Evolutionary conservation across 176 grass and related monocot species (phyloP), one percentile per base, ranked within the genome.

Genomic region (Rhynchospora pubera): DNA sequence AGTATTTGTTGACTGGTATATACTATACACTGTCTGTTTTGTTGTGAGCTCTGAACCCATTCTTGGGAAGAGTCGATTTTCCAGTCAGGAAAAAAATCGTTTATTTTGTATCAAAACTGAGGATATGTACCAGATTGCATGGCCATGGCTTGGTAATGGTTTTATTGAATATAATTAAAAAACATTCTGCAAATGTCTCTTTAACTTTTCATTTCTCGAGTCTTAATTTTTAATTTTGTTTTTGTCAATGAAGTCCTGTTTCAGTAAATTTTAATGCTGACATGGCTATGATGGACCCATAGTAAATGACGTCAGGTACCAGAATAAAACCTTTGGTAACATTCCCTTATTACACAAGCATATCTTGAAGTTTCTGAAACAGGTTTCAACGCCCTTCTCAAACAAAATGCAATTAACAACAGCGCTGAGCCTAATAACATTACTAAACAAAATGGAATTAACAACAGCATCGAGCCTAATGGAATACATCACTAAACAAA

Each of bases 341-440:
- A 67, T 67, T 57, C 12, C 32, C 6, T 66, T 67, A 16, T 67
- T 67, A 67, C 64, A 67, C 18, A 30, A 67, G 14, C 64, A 67
- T 67, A 28, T 18, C 64, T 43, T 43, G 63, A 66, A 11, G 23
- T 28, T 63, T 18, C 55, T 63, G 2, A 63, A 21, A 9, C 26
- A 26, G 23, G 9, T 63, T 21, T 14, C 11, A 15, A 63, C 22
- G 26, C 23, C 9, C 22, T 63, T 63, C 15, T 63, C 19, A 26
- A 63, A 63, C 60, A 63, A 63, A 63, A 26, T 63, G 60, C 60
- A n/a, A n/a, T n/a, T n/a, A n/a, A n/a, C n/a, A n/a, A n/a, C n/a
- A n/a, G n/a, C n/a, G n/a, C n/a, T n/a, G n/a, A n/a, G n/a, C n/a
- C n/a, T n/a, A n/a, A n/a, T n/a, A n/a, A n/a, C n/a, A n/a, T n/a